A percentile compares a stretch with the other conserved stretches of the same genome.
Conservation (phyloP, 169 alveolate genomes). For the Plasmodium inui region DNA sequence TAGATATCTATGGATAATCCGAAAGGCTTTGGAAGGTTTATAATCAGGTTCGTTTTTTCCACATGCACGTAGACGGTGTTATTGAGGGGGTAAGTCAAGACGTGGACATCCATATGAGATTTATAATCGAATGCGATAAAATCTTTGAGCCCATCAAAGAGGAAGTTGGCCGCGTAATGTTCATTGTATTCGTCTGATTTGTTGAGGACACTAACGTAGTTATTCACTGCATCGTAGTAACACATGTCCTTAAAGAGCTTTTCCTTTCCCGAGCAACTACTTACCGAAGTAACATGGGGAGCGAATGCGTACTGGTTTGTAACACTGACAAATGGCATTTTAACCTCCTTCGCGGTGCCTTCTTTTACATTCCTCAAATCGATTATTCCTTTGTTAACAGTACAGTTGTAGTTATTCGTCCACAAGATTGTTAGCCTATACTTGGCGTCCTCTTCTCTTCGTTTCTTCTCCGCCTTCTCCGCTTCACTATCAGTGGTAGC, state of each 20-base stretch:
- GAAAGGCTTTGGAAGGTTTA: conserved; percentile 39
- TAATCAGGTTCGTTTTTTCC: not conserved
- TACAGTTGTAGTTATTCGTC: conserved; percentile 49
- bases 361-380: conserved; percentile 19
- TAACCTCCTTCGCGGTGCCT: not conserved
- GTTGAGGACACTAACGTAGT: conserved; percentile 27
- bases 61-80: conserved; percentile 29
- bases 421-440: conserved; percentile 6
- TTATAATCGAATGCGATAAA: conserved; percentile 67
- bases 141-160: conserved; percentile 47
- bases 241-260: conserved; percentile 28
- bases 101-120: not conserved
- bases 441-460: not conserved
- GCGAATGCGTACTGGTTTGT: conserved; percentile 19
- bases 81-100: conserved; percentile 44
- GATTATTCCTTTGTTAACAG: conserved; percentile 42
- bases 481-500: not conserved
- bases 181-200: conserved; percentile 12
- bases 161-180: conserved; percentile 8
- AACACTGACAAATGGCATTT: conserved; percentile 10
- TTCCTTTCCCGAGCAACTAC: conserved; percentile 35
- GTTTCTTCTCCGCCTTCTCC: not conserved
- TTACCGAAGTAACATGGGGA: conserved; percentile 23
- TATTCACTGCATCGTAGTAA: conserved; percentile 23
- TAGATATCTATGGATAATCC: conserved; percentile 30